A percentile compares a stretch with the other conserved stretches of the same genome.
Evolutionary conservation across 768 basidiomycete species (phyloP).

Genomic region (Holtermannia corniformis): DNA sequence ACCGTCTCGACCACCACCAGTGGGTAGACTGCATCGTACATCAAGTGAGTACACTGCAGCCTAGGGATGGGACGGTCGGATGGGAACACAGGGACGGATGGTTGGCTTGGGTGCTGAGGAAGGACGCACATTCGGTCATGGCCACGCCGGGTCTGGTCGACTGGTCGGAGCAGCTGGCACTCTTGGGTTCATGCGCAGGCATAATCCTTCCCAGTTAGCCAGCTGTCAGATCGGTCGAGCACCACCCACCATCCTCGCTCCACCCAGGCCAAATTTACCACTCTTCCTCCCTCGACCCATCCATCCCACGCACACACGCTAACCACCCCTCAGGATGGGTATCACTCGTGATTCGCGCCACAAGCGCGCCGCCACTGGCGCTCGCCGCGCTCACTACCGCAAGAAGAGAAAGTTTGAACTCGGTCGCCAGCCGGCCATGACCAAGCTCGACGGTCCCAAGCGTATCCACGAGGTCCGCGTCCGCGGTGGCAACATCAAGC

Average conservation of each 20-base stretch:
- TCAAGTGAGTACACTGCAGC: background rate
- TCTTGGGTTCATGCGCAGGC: no score
- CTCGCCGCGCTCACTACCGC: slow-evolving; percentile 49
- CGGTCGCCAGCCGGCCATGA: slow-evolving; percentile 94
- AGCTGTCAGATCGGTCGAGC: no score
- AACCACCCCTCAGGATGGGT: slow-evolving; percentile 53
- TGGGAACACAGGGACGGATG: no score
- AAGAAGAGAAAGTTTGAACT: slow-evolving; percentile 99
- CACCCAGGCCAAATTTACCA: no score
- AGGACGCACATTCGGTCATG: no score
- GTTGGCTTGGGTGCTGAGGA: no score
- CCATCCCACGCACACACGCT: no score
- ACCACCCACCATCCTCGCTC: no score
- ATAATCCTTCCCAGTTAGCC: no score
- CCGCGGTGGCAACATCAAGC: slow-evolving; percentile 91
- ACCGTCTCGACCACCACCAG: background rate
- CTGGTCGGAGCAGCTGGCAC: no score
- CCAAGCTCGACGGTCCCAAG: slow-evolving; percentile 83
- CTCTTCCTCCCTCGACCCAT: no score
- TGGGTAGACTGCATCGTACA: background rate
- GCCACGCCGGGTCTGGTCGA: no score
- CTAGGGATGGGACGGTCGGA: background rate
- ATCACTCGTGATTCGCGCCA: slow-evolving; percentile 94
- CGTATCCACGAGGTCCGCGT: slow-evolving; percentile 90
- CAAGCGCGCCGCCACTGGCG: slow-evolving; percentile 82